Evolutionary conservation across 2,329 filamentous ascomycete species (phyloP).

Genomic region (Botrytis sinoallii): DNA sequence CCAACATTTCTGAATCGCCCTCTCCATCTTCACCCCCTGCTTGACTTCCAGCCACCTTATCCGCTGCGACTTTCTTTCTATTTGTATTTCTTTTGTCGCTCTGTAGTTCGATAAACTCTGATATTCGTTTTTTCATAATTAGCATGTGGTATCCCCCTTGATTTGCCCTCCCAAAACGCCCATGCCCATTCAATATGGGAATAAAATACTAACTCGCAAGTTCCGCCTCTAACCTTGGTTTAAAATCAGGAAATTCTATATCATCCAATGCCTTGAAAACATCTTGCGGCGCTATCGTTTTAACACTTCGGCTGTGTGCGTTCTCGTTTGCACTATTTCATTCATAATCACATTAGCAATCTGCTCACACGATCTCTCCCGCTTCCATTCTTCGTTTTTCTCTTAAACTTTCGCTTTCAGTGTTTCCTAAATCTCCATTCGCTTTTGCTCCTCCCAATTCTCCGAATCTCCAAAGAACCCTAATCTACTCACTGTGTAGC

Average conservation of each 20-base stretch:
- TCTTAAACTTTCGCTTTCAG: not conserved
- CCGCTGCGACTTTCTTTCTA: conserved; percentile 65
- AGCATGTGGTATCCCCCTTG: conserved; percentile 20
- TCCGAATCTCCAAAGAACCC: not conserved
- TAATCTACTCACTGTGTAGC: conserved; percentile 61
- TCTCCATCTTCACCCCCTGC: conserved; percentile 41
- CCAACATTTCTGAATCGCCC: conserved; percentile 40
- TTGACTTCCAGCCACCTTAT: conserved; percentile 45
- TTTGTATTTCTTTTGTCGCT: conserved; percentile 72
- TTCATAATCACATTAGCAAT: not conserved
- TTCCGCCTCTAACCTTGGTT: conserved; percentile 69
- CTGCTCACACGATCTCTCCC: not conserved
- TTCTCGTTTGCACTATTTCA: conserved; percentile 65
- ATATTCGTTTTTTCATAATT: not conserved
- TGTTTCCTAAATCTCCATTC: not conserved
- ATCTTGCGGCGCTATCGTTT: conserved; percentile 73
- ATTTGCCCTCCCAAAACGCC: not conserved
- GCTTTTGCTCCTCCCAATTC: not conserved
- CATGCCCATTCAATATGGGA: not conserved
- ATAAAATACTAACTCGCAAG: conserved; percentile 59
- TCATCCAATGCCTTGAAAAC: conserved; percentile 75
- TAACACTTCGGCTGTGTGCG: conserved; percentile 64
- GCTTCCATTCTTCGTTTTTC: not conserved
- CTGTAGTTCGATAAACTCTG: conserved; percentile 69
- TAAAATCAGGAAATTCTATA: conserved; percentile 68